Base-by-base conservation (phyloP, 345 rosid genomes). In the Corymbia maculata region DNA sequence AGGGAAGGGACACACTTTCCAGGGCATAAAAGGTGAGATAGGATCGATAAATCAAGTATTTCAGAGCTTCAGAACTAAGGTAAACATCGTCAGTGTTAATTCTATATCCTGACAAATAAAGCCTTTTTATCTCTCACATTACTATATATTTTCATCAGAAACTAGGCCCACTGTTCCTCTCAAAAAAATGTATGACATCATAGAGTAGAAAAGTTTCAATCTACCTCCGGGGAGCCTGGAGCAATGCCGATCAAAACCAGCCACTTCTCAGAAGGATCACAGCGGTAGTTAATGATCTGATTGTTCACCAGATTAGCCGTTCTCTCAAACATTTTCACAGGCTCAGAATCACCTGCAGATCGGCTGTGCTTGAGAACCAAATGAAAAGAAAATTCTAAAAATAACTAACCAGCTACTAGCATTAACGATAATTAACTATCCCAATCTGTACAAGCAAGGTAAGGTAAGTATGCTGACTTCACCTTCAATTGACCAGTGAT, bases 401-500 rank as follows among this genome's bases (percentile, higher is more conserved):
- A 45, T 13, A 49, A 89, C 28, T 26, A 14, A 44, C 42, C 79
- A 70, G 30, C 42, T 79, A 59, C 16, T 28, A 55, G 51, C 30
- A 44, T n/a, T 50, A 28, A 68, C 49, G 15, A n/a, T 49, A n/a
- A 52, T 42, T 22, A 17, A 24, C 24, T 51, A 50, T 79, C 36
- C 28, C 28, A 61, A 82, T 51, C 86, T 32, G 51, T 53, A 66
- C 80, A 61, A 59, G 70, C 70, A 42, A 51, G 79, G 22, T 82
- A 51, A 51, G 70, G 70, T 26, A 30, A 47, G 84, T 75, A 10
- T 75, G 84, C 84, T 87, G 79, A 89, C 44, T 86, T 53, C 91
- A 96, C 99, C 99, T 93, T 98, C 99, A 90, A 95, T 98, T 28
- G 98, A 94, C 99, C 99, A 98, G 90, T 98, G 99, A 93, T 96